Conservation (phyloP, 306 rosid species). For the Prosopis cineraria region DNA sequence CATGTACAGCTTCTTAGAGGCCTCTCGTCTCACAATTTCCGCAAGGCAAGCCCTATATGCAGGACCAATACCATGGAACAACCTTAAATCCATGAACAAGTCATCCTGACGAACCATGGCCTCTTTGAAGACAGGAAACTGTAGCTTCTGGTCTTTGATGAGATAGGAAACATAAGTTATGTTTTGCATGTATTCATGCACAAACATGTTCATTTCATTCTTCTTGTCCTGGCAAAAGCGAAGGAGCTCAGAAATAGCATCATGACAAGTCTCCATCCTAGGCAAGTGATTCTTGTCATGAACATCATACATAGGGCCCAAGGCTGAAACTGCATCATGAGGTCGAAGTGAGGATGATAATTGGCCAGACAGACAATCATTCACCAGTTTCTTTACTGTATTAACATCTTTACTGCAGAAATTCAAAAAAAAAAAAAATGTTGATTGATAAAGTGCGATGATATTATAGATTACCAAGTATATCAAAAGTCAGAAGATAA, state of each 20-base stretch:
- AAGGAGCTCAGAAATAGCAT: constrained; percentile 69
- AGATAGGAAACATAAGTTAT: constrained; percentile 70
- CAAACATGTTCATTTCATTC: constrained; percentile 79
- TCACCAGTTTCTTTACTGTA: constrained; percentile 91
- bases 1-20: constrained; percentile 93
- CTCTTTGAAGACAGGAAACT: constrained; percentile 95
- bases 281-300: constrained; percentile 90
- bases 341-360: constrained; percentile 94
- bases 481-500: constrained; percentile 19
- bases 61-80: constrained; percentile 82
- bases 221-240: constrained; percentile 77
- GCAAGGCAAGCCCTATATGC: constrained; percentile 97
- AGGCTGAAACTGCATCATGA: constrained; percentile 98
- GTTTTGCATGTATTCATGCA: constrained; percentile 82
- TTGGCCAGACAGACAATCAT: constrained; percentile 84
- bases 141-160: constrained; percentile 90
- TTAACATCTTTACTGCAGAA: constrained; percentile 92
- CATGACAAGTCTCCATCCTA: constrained; percentile 84
- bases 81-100: constrained; percentile 72
- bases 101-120: constrained; percentile 92
- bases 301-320: constrained; percentile 98
- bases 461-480: neutral
- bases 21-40: constrained; percentile 93
- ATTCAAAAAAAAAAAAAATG: constrained; percentile 23
- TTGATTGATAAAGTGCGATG: constrained; percentile 5